Percentiles rank a stretch among this genome's conserved stretches.
Evolutionary conservation across 768 basidiomycete species (phyloP).

Genomic region (Podaxis sp.): DNA sequence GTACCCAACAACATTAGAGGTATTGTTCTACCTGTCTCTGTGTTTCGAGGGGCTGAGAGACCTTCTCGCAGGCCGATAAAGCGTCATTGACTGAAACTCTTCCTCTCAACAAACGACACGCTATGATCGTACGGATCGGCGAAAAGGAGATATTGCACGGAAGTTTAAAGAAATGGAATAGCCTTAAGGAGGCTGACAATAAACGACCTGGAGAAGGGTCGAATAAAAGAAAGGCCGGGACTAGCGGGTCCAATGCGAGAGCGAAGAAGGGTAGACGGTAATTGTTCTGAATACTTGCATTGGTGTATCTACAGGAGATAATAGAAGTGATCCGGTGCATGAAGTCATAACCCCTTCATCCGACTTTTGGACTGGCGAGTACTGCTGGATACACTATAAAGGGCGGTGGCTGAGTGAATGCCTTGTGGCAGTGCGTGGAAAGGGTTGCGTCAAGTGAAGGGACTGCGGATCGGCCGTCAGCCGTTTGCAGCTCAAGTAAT

Average conservation of each 20-base stretch:
- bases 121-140: constrained; percentile 70
- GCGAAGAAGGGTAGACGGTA: constrained; percentile 10
- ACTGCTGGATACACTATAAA: too few relatives aligned
- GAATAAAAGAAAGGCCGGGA: constrained; percentile 11
- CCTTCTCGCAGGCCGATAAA: constrained; percentile 41
- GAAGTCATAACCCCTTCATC: too few relatives aligned
- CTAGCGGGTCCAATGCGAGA: constrained; percentile 2
- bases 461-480: neutral
- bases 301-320: neutral
- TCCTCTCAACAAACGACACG: constrained; percentile 47
- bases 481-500: neutral
- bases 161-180: constrained; percentile 19
- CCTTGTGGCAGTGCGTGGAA: neutral
- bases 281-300: constrained; percentile 9
- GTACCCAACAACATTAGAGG: constrained; percentile 62
- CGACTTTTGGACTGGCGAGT: too few relatives aligned
- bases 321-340: too few relatives aligned
- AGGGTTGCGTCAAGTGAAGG: neutral
- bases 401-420: neutral
- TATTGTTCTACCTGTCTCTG: constrained; percentile 24
- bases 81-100: constrained; percentile 34
- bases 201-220: neutral
- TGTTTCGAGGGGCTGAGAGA: neutral
- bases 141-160: constrained; percentile 66
- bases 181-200: neutral